These are phyloP conservation scores for Oryza nivara DNA, from an alignment of 176 grass and related monocot species.

Conservation along the genomic window DNA sequence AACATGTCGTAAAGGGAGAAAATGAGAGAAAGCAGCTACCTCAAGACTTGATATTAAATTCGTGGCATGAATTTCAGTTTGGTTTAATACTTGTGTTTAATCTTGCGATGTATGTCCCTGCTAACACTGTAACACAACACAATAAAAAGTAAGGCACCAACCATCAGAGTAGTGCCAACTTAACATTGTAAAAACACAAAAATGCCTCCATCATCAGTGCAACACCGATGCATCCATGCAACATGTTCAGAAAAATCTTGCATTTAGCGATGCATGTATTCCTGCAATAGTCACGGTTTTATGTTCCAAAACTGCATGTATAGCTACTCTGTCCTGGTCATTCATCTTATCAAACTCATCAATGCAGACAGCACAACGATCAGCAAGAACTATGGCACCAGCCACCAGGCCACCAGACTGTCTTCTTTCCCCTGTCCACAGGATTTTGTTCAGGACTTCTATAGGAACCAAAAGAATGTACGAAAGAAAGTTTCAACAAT, in stretches of 20 bases:
- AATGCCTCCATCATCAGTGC: conserved; percentile 85
- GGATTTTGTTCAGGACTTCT: conserved; percentile 1
- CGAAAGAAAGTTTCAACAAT: conserved; percentile 2
- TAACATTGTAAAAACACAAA: conserved; percentile 3
- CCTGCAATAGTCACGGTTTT: conserved; percentile 98
- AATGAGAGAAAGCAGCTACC: too few relatives aligned
- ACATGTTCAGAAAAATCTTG: conserved; percentile 98
- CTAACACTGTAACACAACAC: too few relatives aligned
- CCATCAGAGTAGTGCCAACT: too few relatives aligned
- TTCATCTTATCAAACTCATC: conserved; percentile 99
- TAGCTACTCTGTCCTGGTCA: conserved; percentile 93
- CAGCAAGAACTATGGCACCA: conserved; percentile 99
- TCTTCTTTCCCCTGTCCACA: conserved; percentile 85
- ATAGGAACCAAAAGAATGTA: conserved; percentile 1
- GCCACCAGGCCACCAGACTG: conserved; percentile 54
- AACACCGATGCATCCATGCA: conserved; percentile 94
- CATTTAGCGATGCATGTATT: conserved; percentile 97
- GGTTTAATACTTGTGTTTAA: too few relatives aligned
- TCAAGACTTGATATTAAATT: too few relatives aligned
- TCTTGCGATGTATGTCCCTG: too few relatives aligned
- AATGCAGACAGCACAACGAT: conserved; percentile 92
- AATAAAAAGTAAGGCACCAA: too few relatives aligned
- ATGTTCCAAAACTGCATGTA: conserved; percentile 99
- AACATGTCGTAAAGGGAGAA: too few relatives aligned
- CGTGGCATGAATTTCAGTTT: too few relatives aligned